A percentile compares a stretch with the other conserved stretches of the same genome.
Evolutionary conservation across 2,329 filamentous ascomycete species (phyloP).

Genomic region (Aspergillus novoparasiticus): DNA sequence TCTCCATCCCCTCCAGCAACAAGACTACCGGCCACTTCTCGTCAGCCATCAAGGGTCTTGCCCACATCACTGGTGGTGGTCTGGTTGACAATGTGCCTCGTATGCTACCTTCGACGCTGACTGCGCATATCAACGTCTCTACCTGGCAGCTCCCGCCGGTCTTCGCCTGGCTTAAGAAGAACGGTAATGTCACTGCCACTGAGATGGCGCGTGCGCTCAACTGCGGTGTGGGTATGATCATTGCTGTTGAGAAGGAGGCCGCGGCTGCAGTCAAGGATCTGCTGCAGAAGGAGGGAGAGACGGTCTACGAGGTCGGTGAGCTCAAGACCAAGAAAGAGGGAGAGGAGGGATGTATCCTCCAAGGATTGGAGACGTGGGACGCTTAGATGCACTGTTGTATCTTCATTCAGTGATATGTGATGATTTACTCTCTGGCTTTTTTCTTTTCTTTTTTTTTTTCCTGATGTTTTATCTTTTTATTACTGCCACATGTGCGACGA

Average conservation of each 20-base stretch:
- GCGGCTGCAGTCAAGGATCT: conserved; percentile 62
- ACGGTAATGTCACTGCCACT: conserved; percentile 66
- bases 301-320: conserved; percentile 73
- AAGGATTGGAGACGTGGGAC: conserved; percentile 57
- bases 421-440: conserved; percentile 9
- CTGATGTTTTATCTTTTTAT: conserved; percentile 10
- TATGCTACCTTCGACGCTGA: conserved; percentile 78
- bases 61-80: conserved; percentile 95
- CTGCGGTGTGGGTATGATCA: conserved; percentile 90
- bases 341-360: conserved; percentile 64
- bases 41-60: conserved; percentile 80
- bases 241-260: conserved; percentile 71
- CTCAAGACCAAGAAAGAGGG: conserved; percentile 61
- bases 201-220: conserved; percentile 97
- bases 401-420: neutral
- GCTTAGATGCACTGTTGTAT: conserved; percentile 14
- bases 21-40: conserved; percentile 42
- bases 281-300: conserved; percentile 71
- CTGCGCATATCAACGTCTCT: conserved; percentile 77
- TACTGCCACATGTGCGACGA: conserved; percentile 14
- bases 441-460: conserved; percentile 7
- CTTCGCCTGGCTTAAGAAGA: conserved; percentile 81
- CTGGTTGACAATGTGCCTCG: conserved; percentile 92
- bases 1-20: conserved; percentile 41
- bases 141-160: conserved; percentile 76